A percentile compares a stretch with the other conserved stretches of the same genome.
Evolutionary conservation across 148 eudicot species (phyloP).

Genomic region (Camellia lanceoleosa): DNA sequence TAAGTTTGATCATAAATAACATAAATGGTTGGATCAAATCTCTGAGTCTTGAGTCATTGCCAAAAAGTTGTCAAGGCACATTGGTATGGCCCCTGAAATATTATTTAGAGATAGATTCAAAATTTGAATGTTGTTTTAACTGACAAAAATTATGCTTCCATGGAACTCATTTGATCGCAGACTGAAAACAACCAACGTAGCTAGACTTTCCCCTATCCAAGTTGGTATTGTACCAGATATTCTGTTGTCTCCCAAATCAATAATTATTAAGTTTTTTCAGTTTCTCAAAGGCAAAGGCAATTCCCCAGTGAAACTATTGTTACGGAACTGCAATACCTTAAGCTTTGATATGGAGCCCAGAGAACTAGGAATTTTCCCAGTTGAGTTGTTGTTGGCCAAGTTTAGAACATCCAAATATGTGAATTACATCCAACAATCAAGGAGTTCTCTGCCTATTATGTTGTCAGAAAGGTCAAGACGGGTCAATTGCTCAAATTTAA

Average conservation of each 20-base stretch:
- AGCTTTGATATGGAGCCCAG: not conserved
- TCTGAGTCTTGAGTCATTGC: not conserved
- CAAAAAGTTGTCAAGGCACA: not conserved
- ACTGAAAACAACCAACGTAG: not conserved
- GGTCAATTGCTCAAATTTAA: not conserved
- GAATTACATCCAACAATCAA: not conserved
- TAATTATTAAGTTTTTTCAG: not conserved
- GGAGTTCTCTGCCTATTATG: not conserved
- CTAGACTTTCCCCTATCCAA: not conserved
- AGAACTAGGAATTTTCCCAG: not conserved
- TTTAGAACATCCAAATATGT: not conserved
- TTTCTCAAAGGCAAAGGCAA: not conserved
- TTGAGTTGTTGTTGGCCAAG: not conserved
- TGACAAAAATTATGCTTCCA: not conserved
- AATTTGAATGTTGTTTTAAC: not conserved
- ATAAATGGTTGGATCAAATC: not conserved
- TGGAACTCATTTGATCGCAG: not conserved
- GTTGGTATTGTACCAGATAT: not conserved
- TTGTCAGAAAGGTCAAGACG: not conserved
- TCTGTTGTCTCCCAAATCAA: not conserved
- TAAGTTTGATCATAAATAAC: no score
- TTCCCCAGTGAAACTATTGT: not conserved
- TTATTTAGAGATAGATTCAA: not conserved
- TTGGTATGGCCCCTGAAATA: not conserved
- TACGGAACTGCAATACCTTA: not conserved